Conservation (phyloP, 1,284 basidiomycete genomes). For the Ceratobasidium sp. region DNA sequence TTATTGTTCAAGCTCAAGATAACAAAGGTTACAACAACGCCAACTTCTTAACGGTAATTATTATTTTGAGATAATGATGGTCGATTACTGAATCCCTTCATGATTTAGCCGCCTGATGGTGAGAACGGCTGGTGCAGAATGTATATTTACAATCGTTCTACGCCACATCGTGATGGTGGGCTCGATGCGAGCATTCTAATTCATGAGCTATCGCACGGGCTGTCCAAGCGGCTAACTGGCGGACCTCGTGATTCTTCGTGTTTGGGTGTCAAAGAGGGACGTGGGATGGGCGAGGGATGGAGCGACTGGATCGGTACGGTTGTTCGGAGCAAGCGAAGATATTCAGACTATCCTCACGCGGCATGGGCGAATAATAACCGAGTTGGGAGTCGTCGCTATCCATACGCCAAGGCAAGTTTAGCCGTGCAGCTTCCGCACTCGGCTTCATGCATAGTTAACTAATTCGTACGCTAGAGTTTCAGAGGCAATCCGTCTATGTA, state of each 20-base stretch:
- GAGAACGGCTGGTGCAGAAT: constrained; percentile 58
- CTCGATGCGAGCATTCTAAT: constrained; percentile 57
- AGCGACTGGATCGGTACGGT: constrained; percentile 53
- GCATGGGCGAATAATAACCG: constrained; percentile 58
- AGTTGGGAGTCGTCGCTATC: constrained; percentile 59
- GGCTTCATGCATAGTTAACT: background rate
- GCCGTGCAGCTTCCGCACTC: background rate
- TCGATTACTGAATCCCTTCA: constrained; percentile 45
- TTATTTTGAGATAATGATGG: background rate
- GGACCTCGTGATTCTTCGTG: constrained; percentile 59
- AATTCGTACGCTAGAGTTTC: constrained; percentile 48
- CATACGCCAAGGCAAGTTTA: constrained; percentile 49
- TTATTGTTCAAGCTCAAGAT: constrained; percentile 61
- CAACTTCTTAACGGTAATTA: constrained; percentile 58
- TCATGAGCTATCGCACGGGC: constrained; percentile 58
- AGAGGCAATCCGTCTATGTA: constrained; percentile 60
- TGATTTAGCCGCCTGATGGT: constrained; percentile 58
- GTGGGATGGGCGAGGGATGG: constrained; percentile 60
- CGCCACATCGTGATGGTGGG: constrained; percentile 61
- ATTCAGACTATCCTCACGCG: constrained; percentile 55
- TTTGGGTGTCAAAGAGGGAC: constrained; percentile 60
- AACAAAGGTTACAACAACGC: constrained; percentile 57
- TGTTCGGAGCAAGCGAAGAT: constrained; percentile 54
- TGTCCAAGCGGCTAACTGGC: constrained; percentile 62
- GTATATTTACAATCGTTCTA: constrained; percentile 59